phyloP scores from a whole-genome alignment of 1,284 basidiomycete species.

The Coniferiporia weirii region DNA sequence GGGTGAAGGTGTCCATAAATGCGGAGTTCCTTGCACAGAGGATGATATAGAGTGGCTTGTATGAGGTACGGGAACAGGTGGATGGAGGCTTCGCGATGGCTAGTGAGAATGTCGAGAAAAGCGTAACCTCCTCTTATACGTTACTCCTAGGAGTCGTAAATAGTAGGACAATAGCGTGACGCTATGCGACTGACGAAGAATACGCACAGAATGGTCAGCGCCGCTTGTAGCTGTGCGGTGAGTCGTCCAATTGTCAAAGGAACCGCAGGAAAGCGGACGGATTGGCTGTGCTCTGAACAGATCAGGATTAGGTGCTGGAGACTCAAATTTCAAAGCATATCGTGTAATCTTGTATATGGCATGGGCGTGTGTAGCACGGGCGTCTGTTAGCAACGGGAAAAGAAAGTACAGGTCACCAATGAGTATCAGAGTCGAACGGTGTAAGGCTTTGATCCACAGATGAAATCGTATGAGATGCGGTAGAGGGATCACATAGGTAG shows the following conservation, averaged over 20 bases:
- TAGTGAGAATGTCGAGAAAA: not conserved
- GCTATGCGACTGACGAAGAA: not conserved
- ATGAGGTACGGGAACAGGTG: not conserved
- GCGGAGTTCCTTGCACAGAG: not conserved
- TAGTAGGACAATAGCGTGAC: not conserved
- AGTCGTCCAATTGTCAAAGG: not conserved
- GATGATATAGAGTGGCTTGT: not conserved
- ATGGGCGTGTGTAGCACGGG: too few species aligned
- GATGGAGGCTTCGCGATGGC: not conserved
- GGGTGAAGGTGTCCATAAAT: slow-evolving; percentile 4
- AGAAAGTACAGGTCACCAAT: too few species aligned
- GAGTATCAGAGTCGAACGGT: too few species aligned
- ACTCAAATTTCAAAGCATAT: too few species aligned
- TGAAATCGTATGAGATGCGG: too few species aligned
- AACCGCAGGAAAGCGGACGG: too few species aligned
- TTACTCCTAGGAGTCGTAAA: not conserved
- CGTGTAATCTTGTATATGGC: too few species aligned
- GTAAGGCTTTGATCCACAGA: too few species aligned
- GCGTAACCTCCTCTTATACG: not conserved
- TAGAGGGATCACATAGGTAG: too few species aligned
- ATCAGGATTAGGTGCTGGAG: too few species aligned
- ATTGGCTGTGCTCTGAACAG: too few species aligned
- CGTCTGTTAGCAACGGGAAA: too few species aligned
- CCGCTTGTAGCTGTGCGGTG: not conserved
- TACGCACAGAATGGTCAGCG: not conserved